These are phyloP conservation scores for Kwoniella europaea DNA, from an alignment of 768 basidiomycete species.

Conservation along the genomic window DNA sequence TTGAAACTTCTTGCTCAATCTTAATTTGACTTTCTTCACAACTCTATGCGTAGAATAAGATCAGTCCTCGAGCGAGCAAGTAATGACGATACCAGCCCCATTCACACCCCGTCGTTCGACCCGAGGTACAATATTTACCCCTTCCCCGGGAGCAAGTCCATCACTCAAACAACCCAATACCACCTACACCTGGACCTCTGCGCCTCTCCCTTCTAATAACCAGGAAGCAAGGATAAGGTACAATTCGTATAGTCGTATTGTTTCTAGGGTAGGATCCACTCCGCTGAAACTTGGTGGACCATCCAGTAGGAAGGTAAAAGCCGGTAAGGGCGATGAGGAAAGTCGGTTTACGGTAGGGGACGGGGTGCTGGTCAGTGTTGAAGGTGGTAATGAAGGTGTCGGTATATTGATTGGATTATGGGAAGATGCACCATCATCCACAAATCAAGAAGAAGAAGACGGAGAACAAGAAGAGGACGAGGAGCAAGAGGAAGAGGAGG, in stretches of 20 bases:
- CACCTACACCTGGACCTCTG: constrained; percentile 43
- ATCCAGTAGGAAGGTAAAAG: constrained; percentile 14
- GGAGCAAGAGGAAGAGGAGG: constrained; percentile 35
- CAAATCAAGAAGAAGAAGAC: constrained; percentile 27
- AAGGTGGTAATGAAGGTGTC: constrained; percentile 51
- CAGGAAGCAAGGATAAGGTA: constrained; percentile 23
- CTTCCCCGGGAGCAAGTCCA: constrained; percentile 30
- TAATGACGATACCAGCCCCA: constrained; percentile 17
- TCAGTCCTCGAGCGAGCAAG: not conserved
- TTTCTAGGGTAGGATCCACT: constrained; percentile 15
- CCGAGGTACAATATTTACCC: constrained; percentile 46
- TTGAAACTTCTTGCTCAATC: too few species aligned
- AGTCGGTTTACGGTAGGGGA: constrained; percentile 51
- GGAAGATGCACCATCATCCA: constrained; percentile 36
- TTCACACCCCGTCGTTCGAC: constrained; percentile 49
- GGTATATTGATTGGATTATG: constrained; percentile 51
- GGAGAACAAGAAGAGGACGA: constrained; percentile 22
- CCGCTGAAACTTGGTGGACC: constrained; percentile 18
- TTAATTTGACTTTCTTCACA: too few species aligned
- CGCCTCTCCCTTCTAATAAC: constrained; percentile 3
- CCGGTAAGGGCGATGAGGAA: constrained; percentile 39
- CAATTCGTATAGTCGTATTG: constrained; percentile 34
- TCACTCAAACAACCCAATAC: constrained; percentile 25
- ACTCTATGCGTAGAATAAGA: too few species aligned
- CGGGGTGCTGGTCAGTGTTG: constrained; percentile 48